Conservation (phyloP, 176 grass and related monocot species). For the Lolium perenne region DNA sequence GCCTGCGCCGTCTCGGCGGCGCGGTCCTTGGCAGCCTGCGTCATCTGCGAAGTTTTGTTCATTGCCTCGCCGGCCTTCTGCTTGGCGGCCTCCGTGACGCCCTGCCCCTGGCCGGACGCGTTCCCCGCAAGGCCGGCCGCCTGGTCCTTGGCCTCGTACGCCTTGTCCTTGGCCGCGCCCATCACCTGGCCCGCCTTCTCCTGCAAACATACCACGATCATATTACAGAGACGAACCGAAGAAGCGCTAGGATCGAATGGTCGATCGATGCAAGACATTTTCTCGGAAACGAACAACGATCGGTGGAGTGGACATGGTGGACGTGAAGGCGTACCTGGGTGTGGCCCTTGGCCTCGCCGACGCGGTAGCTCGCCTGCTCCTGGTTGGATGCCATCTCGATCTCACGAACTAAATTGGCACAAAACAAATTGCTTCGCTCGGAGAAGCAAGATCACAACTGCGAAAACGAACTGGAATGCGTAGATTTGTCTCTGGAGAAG, state of each 20-base stretch:
- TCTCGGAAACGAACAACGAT: too few species aligned
- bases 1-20: slow-evolving; percentile 29
- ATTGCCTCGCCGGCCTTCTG: slow-evolving; percentile 56
- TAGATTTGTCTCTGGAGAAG: not conserved
- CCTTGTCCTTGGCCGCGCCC: slow-evolving; percentile 37
- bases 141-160: slow-evolving; percentile 35
- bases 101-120: not conserved
- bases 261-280: too few species aligned
- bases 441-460: not conserved
- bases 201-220: slow-evolving; percentile 1
- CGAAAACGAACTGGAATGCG: not conserved
- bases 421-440: not conserved
- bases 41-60: slow-evolving; percentile 22
- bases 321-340: too few species aligned
- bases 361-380: slow-evolving; percentile 35
- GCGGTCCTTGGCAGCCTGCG: slow-evolving; percentile 49
- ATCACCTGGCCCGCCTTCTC: slow-evolving; percentile 37
- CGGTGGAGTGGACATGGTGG: too few species aligned
- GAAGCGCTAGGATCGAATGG: too few species aligned
- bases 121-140: slow-evolving; percentile 9
- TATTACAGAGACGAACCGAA: too few species aligned
- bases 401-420: not conserved
- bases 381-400: slow-evolving; percentile 55
- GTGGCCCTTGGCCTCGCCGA: slow-evolving; percentile 55
- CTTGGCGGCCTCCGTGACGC: slow-evolving; percentile 40